These are phyloP conservation scores for Plasmodium billcollinsi DNA, from an alignment of 169 alveolate genomes.

Conservation along the genomic window DNA sequence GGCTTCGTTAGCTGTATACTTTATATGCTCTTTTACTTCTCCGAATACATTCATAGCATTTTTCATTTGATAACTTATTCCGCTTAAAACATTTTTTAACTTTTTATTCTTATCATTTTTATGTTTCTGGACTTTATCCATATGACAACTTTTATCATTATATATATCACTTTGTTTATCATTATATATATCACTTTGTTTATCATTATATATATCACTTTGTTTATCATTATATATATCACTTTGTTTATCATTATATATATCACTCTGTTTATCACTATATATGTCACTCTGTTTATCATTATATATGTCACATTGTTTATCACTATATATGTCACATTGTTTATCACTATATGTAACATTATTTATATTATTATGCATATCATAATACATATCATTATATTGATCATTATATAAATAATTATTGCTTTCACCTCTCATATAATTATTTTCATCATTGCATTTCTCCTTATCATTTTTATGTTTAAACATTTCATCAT, in stretches of 20 bases:
- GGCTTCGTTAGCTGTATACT: conserved; percentile 58
- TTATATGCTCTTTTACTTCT: conserved; percentile 58
- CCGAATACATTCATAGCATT: conserved; percentile 57
- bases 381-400: not conserved
- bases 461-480: not conserved
- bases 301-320: not conserved
- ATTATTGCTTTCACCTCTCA: not conserved
- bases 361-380: not conserved
- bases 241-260: too few relatives aligned
- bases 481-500: too few relatives aligned
- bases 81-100: conserved; percentile 32
- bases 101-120: conserved; percentile 7
- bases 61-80: conserved; percentile 55
- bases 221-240: not conserved
- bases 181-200: not conserved
- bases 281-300: not conserved
- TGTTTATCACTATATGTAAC: not conserved
- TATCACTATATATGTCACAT: not conserved
- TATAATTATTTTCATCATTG: not conserved
- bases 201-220: not conserved
- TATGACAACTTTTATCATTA: not conserved
- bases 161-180: not conserved
- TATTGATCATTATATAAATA: not conserved
- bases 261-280: not conserved
- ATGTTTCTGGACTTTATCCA: not conserved